phyloP scores from a whole-genome alignment of 108 stramenopile genomes.

The Parietichytrium sp. region DNA sequence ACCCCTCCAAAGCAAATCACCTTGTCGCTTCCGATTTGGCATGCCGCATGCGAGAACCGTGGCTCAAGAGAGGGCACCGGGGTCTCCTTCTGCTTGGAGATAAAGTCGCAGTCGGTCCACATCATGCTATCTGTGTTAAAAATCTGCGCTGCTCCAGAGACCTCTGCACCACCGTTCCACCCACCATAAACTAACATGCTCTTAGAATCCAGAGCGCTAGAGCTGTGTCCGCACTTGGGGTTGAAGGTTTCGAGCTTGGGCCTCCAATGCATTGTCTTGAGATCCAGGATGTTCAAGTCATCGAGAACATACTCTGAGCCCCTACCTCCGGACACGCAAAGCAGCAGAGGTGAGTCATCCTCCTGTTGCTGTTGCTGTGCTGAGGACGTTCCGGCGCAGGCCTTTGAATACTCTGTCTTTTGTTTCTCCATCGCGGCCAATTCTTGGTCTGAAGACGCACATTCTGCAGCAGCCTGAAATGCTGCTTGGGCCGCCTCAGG shows the following conservation, averaged over 20 bases:
- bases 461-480: conserved; percentile 1
- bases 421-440: neutral
- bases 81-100: neutral
- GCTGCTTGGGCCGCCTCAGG: neutral
- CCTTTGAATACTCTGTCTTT: no score
- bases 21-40: neutral
- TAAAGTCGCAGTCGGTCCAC: neutral
- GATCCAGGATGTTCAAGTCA: neutral
- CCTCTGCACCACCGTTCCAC: conserved; percentile 2
- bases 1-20: neutral
- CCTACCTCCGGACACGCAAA: neutral
- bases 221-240: neutral
- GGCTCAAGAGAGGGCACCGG: no score
- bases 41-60: neutral
- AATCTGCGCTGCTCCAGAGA: neutral
- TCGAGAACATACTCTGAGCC: neutral
- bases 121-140: neutral
- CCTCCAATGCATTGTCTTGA: neutral
- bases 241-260: neutral
- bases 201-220: neutral
- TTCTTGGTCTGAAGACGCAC: neutral
- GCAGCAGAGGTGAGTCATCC: neutral
- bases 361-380: no score
- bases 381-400: no score
- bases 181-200: neutral